These are phyloP conservation scores for Rhizopus microsporus DNA, from an alignment of 371 early-diverging fungal species.

Conservation along the genomic window DNA sequence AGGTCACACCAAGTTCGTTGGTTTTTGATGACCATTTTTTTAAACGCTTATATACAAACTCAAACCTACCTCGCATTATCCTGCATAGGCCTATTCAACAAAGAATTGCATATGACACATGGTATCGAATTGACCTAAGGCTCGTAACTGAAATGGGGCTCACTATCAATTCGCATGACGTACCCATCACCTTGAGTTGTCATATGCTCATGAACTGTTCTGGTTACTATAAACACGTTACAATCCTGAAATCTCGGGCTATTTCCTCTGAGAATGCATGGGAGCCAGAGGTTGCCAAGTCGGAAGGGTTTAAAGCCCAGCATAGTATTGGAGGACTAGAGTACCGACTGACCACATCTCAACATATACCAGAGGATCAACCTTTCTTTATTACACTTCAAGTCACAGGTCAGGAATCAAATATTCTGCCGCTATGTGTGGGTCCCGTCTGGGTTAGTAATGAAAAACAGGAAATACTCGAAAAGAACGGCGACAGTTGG, in stretches of 20 bases:
- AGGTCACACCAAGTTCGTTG: background rate
- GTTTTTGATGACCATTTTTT: conserved; percentile 1
- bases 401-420: background rate
- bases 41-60: conserved; percentile 16
- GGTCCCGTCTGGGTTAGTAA: conserved; percentile 3
- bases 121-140: conserved; percentile 19
- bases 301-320: conserved; percentile 3
- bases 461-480: background rate
- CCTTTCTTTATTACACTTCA: conserved; percentile 10
- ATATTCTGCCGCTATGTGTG: conserved; percentile 8
- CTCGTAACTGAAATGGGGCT: conserved; percentile 24
- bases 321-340: conserved; percentile 9
- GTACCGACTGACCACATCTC: background rate
- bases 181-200: background rate
- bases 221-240: background rate
- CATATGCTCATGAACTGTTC: background rate
- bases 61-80: conserved; percentile 25
- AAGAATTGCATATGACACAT: conserved; percentile 10
- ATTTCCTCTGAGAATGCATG: conserved; percentile 7
- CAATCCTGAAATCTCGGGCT: background rate
- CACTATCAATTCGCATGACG: background rate
- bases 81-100: conserved; percentile 17
- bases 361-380: too few species aligned
- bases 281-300: conserved; percentile 7
- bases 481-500: background rate